Evolutionary conservation across 2,329 filamentous ascomycete species (phyloP), one percentile per base, ranked within the genome.

Genomic region (Aspergillus transmontanensis): DNA sequence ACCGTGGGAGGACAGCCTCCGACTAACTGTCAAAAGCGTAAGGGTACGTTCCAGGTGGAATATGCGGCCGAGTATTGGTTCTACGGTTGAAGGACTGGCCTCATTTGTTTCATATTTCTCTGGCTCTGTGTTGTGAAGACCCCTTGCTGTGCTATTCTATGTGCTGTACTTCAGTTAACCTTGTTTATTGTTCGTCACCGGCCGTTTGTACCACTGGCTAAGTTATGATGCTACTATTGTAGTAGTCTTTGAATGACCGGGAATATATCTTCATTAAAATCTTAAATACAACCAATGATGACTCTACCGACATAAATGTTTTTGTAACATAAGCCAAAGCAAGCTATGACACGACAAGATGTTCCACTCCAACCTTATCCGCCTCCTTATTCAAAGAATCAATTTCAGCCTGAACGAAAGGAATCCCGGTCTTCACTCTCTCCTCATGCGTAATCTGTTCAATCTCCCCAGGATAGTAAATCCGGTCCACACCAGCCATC

Each of bases 391-490:
- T 84, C 68, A 86, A 70, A n/a, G 76, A 77, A 36, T 78, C 74
- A 59, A 86, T 77, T 68, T 86, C 84, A 16, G 77, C 77, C 64
- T 78, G 71, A 11, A 81, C 79, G 66, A 80, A 82, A 3, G 83
- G 84, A 64, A 86, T 85, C 0, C 84, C 84, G 36, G 76, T 73
- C 51, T 64, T 61, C 53, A 74, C 21, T 28, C 69, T 75, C 65
- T 76, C 75, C 62, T 83, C 78, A 62, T 81, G 76, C 2, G 73
- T 82, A 21, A 84, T 67, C 63, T 84, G 80, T 70, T 87, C 85
- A 59, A 86, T 82, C 69, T 87, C 85, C 3, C 85, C 85, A 0
- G 85, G 85, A 64, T 85, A 86, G 67, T 84, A 87, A 26, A 88
- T 85, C 32, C 82, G 76, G 9, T 86, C 83, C 3, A 87, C 80